Conservation (phyloP, 768 basidiomycete genomes). For the Cystobasidium onofrii region DNA sequence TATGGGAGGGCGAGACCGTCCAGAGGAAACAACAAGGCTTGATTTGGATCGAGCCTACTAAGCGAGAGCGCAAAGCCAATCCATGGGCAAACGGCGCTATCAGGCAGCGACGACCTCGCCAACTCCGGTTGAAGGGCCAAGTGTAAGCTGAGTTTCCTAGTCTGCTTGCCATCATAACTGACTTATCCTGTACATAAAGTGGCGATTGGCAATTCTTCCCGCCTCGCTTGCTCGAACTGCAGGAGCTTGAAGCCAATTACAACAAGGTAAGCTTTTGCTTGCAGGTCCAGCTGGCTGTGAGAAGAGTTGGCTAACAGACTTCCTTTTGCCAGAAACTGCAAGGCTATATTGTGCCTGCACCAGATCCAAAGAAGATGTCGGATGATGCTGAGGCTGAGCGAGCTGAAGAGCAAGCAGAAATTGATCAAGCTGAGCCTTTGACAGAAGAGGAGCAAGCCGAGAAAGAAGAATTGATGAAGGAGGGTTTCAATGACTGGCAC, state of each 20-base stretch:
- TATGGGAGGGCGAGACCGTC: constrained; percentile 42
- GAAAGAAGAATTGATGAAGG: constrained; percentile 67
- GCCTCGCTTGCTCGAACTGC: constrained; percentile 64
- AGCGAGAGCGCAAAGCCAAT: constrained; percentile 75
- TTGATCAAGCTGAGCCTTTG: constrained; percentile 80
- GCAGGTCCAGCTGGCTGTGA: not conserved
- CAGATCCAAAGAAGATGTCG: constrained; percentile 66
- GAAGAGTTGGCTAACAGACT: constrained; percentile 38
- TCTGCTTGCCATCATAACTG: constrained; percentile 16
- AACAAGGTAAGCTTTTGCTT: constrained; percentile 54
- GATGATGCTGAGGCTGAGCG: constrained; percentile 80
- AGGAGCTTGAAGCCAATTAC: constrained; percentile 75
- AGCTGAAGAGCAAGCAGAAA: constrained; percentile 67
- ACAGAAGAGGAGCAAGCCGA: constrained; percentile 75
- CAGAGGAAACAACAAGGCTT: constrained; percentile 33
- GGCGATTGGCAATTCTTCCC: constrained; percentile 98
- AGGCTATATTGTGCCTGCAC: constrained; percentile 49
- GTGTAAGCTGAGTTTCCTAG: constrained; percentile 49
- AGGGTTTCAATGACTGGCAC: constrained; percentile 83
- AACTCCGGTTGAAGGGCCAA: constrained; percentile 52
- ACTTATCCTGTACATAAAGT: constrained; percentile 47
- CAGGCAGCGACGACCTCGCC: constrained; percentile 56
- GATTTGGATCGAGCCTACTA: constrained; percentile 66
- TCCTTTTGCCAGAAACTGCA: constrained; percentile 45
- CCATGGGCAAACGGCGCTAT: constrained; percentile 95